phyloP scores from a whole-genome alignment of 2,329 filamentous ascomycete species.

The Zelopaecilomyces penicillatus region DNA sequence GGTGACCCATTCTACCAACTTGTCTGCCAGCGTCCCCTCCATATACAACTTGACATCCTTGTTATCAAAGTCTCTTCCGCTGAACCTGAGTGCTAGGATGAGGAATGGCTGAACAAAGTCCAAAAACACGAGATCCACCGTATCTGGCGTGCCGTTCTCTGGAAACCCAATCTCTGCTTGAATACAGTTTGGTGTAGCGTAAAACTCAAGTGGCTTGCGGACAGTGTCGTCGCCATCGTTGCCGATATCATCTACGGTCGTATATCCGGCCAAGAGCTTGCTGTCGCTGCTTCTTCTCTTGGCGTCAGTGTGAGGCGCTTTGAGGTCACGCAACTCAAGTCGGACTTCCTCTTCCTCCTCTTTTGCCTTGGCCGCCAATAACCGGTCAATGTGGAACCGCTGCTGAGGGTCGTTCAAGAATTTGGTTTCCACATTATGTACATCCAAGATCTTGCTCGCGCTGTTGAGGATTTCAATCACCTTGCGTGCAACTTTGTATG shows the following conservation, averaged over 20 bases:
- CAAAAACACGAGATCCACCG: conserved; percentile 81
- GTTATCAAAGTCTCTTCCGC: conserved; percentile 41
- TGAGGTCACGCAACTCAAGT: conserved; percentile 23
- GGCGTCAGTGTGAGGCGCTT: conserved; percentile 20
- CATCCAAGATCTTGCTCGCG: conserved; percentile 39
- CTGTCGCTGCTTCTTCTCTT: conserved; percentile 20
- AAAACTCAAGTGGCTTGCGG: conserved; percentile 66
- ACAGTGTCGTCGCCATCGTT: conserved; percentile 83
- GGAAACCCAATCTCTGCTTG: conserved; percentile 60
- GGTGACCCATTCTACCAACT: conserved; percentile 49
- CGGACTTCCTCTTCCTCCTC: conserved; percentile 15
- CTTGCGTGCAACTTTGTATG: conserved; percentile 64
- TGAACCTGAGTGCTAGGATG: conserved; percentile 60
- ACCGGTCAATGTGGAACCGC: conserved; percentile 17
- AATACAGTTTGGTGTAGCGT: conserved; percentile 75
- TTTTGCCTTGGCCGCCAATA: conserved; percentile 4
- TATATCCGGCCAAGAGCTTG: conserved; percentile 63
- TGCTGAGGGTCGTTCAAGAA: conserved; percentile 44
- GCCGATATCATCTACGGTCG: conserved; percentile 77
- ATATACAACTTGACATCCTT: conserved; percentile 43
- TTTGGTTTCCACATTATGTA: conserved; percentile 28
- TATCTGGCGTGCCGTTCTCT: conserved; percentile 49
- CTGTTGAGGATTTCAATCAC: conserved; percentile 54
- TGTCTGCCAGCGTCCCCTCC: conserved; percentile 46
- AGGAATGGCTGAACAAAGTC: conserved; percentile 86